phyloP scores from a whole-genome alignment of 768 basidiomycete genomes.

The Terana coerulea region DNA sequence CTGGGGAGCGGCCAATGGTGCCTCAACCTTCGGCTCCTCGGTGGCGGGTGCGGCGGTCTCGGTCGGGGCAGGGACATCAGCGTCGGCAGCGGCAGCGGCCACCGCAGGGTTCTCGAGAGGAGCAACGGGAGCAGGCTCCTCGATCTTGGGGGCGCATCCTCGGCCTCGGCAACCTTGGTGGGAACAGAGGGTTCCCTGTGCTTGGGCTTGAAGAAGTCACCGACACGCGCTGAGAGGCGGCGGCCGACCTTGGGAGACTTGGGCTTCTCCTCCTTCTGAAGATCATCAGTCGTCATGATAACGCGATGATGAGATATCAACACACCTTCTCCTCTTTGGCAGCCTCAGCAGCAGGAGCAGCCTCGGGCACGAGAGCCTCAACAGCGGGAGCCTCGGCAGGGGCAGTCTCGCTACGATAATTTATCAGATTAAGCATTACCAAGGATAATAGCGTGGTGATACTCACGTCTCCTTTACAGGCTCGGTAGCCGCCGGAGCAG shows the following conservation, averaged over 20 bases:
- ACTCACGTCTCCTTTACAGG: conserved; percentile 72
- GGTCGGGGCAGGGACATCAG: conserved; percentile 23
- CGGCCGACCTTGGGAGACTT: conserved; percentile 64
- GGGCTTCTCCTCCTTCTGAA: conserved; percentile 39
- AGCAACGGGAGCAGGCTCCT: conserved; percentile 75
- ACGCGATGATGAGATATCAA: conserved; percentile 1
- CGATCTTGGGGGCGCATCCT: conserved; percentile 89
- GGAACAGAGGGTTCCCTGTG: conserved; percentile 65
- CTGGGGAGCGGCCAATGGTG: conserved; percentile 56
- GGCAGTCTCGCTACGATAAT: conserved; percentile 39
- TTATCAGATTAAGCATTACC: conserved; percentile 14
- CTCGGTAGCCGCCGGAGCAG: conserved; percentile 38
- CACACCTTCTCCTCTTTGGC: conserved; percentile 63
- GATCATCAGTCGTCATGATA: background rate
- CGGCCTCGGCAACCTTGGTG: conserved; percentile 84
- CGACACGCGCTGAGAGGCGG: conserved; percentile 80
- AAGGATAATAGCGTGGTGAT: background rate
- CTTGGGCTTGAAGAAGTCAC: conserved; percentile 78
- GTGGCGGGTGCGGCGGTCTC: conserved; percentile 30
- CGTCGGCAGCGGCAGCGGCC: conserved; percentile 32
- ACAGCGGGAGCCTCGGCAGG: conserved; percentile 33
- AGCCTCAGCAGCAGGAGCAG: conserved; percentile 37
- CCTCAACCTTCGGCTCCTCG: conserved; percentile 36
- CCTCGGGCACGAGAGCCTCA: conserved; percentile 28
- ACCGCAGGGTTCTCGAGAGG: conserved; percentile 74